phyloP scores from a whole-genome alignment of 192 early-diverging fungal genomes.

The Coemansia sp. region DNA sequence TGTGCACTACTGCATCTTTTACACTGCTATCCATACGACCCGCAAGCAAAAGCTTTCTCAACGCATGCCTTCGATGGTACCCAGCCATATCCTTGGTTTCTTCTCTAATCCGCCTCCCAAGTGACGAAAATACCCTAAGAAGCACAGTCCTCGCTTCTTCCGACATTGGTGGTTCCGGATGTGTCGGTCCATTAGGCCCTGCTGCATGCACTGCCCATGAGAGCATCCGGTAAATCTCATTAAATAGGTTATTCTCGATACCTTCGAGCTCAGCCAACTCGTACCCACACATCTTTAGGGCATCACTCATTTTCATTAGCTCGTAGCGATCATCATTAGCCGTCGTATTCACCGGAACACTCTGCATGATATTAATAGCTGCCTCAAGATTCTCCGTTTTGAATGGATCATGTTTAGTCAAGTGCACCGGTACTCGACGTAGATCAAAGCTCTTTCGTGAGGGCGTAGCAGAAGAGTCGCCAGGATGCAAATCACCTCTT shows the following conservation, averaged over 20 bases:
- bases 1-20: conserved; percentile 5
- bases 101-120: conserved; percentile 31
- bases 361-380: conserved; percentile 10
- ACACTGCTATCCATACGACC: not conserved
- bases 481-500: not conserved
- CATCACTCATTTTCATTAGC: conserved; percentile 45
- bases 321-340: conserved; percentile 34
- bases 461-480: no score
- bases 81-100: conserved; percentile 44
- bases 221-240: conserved; percentile 30
- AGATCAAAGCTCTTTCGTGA: conserved; percentile 13
- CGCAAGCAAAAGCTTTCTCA: conserved; percentile 39
- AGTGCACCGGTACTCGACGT: conserved; percentile 27
- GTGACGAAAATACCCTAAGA: conserved; percentile 28
- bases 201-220: conserved; percentile 37
- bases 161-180: conserved; percentile 20
- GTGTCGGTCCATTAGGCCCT: conserved; percentile 9
- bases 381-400: conserved; percentile 13
- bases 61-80: conserved; percentile 38
- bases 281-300: conserved; percentile 46
- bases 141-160: conserved; percentile 23
- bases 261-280: conserved; percentile 24
- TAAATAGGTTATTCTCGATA: conserved; percentile 5
- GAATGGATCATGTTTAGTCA: conserved; percentile 44
- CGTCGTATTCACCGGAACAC: conserved; percentile 9